Evolutionary conservation across 129 eudicot species (phyloP).

Genomic region (carrot (Daucus carota)): DH1_v3.0 NC_030381.2:25016001-25016500

Average conservation of each 20-base stretch:
- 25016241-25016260: background rate
- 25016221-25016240: background rate
- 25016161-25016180: background rate
- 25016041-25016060: slow-evolving; percentile 17
- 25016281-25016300: background rate
- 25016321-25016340: background rate
- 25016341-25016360: background rate
- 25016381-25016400: background rate
- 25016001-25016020: no score
- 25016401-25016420: background rate
- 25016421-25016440: background rate
- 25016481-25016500: background rate
- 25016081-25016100: slow-evolving; percentile 57
- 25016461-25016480: background rate
- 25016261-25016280: background rate
- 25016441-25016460: background rate
- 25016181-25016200: background rate
- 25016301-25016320: background rate
- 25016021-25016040: no score
- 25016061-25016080: slow-evolving; percentile 27
- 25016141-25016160: background rate
- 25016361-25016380: background rate
- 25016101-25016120: slow-evolving; percentile 2
- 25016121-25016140: background rate
- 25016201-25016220: background rate